A percentile compares a stretch with the other conserved stretches of the same genome.
These are phyloP conservation scores for Fusarium brachygibbosum DNA, from an alignment of 2,329 filamentous ascomycete genomes.

Conservation along the genomic window DNA sequence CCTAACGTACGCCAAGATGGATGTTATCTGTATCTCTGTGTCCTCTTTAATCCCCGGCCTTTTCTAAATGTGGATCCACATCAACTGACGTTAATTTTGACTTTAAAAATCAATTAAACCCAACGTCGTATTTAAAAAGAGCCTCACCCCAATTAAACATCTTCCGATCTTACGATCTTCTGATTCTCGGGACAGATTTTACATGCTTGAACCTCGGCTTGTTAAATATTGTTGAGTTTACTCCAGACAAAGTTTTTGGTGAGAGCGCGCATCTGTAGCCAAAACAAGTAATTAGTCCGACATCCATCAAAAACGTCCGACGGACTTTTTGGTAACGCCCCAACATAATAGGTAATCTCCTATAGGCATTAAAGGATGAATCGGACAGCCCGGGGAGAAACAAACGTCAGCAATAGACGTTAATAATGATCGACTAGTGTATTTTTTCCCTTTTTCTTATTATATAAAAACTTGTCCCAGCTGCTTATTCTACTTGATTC, in stretches of 20 bases:
- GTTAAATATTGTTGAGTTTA: background rate
- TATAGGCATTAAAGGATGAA: background rate
- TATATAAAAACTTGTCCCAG: background rate
- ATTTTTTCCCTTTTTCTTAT: background rate
- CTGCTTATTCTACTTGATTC: background rate
- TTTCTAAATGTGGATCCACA: background rate
- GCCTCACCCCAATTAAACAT: background rate
- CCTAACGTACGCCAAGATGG: background rate
- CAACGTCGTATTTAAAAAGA: background rate
- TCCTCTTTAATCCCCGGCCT: background rate
- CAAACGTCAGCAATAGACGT: conserved; percentile 1
- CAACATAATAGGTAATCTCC: conserved; percentile 6
- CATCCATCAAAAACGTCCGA: conserved; percentile 9
- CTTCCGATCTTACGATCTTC: background rate
- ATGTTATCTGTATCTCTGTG: background rate
- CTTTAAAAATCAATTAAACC: background rate
- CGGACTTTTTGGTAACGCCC: conserved; percentile 1
- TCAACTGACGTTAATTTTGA: background rate
- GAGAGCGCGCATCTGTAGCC: background rate
- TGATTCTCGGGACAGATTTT: background rate
- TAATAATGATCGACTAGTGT: background rate
- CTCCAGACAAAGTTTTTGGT: conserved; percentile 1
- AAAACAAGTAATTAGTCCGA: conserved; percentile 2
- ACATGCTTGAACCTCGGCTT: background rate
- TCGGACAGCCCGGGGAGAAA: background rate